These are phyloP conservation scores for Podospora pseudoanserina DNA, from an alignment of 495 filamentous ascomycete genomes.

Conservation along the genomic window DNA sequence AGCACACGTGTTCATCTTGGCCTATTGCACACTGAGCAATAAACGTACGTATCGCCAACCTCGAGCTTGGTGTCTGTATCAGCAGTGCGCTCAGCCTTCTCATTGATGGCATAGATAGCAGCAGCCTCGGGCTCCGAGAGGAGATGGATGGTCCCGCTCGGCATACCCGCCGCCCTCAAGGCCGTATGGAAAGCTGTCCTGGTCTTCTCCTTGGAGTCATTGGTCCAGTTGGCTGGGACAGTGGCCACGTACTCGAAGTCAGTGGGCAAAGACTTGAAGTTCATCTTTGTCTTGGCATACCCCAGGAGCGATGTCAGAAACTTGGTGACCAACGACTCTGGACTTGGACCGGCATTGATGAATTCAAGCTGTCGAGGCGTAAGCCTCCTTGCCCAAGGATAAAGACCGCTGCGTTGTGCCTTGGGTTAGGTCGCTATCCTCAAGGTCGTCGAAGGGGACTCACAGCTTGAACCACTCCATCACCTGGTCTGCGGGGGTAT, in stretches of 20 bases:
- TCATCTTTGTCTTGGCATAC: slow-evolving; percentile 14
- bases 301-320: slow-evolving; percentile 32
- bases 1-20: not conserved
- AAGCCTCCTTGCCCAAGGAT: not conserved
- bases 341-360: not conserved
- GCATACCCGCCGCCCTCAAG: slow-evolving; percentile 35
- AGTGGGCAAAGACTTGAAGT: slow-evolving; percentile 32
- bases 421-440: not conserved
- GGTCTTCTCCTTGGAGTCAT: slow-evolving; percentile 48
- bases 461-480: slow-evolving; percentile 56
- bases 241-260: slow-evolving; percentile 48
- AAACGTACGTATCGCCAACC: slow-evolving; percentile 36
- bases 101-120: slow-evolving; percentile 51
- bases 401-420: not conserved
- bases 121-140: slow-evolving; percentile 58
- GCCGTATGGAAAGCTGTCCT: slow-evolving; percentile 41
- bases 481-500: slow-evolving; percentile 33
- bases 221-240: slow-evolving; percentile 56
- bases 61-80: slow-evolving; percentile 36
- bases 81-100: slow-evolving; percentile 16
- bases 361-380: too few relatives aligned
- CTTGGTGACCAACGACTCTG: not conserved
- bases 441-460: slow-evolving; percentile 3
- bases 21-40: not conserved
- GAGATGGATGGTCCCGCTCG: slow-evolving; percentile 38